Evolutionary conservation across 1,284 basidiomycete genomes (phyloP).

Genomic region (Peniophora sp.): DNA sequence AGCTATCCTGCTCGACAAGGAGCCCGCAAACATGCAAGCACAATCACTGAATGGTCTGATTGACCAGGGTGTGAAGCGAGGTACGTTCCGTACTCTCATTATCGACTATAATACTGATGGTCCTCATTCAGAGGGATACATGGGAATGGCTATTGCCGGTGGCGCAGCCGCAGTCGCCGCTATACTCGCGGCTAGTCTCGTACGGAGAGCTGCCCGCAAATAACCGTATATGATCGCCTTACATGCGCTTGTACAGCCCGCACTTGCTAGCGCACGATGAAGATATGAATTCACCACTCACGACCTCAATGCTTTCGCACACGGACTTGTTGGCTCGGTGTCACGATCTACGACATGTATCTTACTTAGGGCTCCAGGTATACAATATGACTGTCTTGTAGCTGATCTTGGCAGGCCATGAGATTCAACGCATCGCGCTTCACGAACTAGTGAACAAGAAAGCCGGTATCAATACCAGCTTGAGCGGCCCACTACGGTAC

Average conservation of each 20-base stretch:
- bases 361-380: too few relatives aligned
- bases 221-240: constrained; percentile 25
- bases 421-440: too few relatives aligned
- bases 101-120: neutral
- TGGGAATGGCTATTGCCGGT: constrained; percentile 91
- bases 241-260: neutral
- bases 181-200: constrained; percentile 71
- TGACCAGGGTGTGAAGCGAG: constrained; percentile 81
- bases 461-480: too few relatives aligned
- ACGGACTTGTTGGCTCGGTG: too few relatives aligned
- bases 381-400: too few relatives aligned
- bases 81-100: constrained; percentile 33
- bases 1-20: constrained; percentile 88
- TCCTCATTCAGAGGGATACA: constrained; percentile 67
- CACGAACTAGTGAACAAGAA: too few relatives aligned
- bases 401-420: too few relatives aligned
- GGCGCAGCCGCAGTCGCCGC: constrained; percentile 85
- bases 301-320: too few relatives aligned
- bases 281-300: too few relatives aligned
- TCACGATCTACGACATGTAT: too few relatives aligned
- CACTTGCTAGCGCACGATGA: too few relatives aligned
- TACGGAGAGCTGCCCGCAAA: constrained; percentile 79
- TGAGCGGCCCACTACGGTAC: too few relatives aligned
- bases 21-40: constrained; percentile 92
- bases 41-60: constrained; percentile 82